A percentile compares a stretch with the other conserved stretches of the same genome.
phyloP scores from a whole-genome alignment of 495 filamentous ascomycete genomes.

The Penicillium bialowiezense region DNA sequence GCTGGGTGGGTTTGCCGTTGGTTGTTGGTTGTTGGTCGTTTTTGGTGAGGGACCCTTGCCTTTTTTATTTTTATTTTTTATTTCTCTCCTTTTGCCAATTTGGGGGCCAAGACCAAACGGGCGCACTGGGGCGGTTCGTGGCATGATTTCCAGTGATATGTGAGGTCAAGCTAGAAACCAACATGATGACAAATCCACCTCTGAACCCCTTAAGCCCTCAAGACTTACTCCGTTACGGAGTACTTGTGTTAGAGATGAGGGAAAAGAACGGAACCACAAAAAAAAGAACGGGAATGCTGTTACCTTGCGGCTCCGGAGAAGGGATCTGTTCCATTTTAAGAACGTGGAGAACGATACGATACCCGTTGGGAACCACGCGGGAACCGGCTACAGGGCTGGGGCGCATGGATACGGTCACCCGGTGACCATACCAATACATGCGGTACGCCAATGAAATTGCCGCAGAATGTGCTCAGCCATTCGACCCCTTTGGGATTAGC shows the following conservation, averaged over 20 bases:
- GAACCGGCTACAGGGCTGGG: neutral
- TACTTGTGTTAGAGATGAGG: too few relatives aligned
- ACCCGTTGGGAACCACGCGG: conserved; percentile 1
- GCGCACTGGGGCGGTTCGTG: neutral
- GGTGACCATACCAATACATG: neutral
- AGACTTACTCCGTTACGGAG: too few relatives aligned
- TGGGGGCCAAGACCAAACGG: neutral
- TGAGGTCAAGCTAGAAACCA: too few relatives aligned
- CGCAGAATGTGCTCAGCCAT: conserved; percentile 21
- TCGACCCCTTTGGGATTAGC: conserved; percentile 21
- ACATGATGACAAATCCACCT: too few relatives aligned
- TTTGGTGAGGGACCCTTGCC: neutral
- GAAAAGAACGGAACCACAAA: neutral
- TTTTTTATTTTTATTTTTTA: too few relatives aligned
- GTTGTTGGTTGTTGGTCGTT: too few relatives aligned
- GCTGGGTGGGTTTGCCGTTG: neutral
- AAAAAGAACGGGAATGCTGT: neutral
- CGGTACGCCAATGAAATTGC: conserved; percentile 25
- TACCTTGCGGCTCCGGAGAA: conserved; percentile 9
- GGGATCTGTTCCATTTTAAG: conserved; percentile 16
- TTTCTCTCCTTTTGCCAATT: neutral
- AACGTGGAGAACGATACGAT: conserved; percentile 10
- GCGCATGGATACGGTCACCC: neutral
- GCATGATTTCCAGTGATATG: neutral
- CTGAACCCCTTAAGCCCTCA: too few relatives aligned